Conservation (phyloP, 139 green algal genomes). For the Chlamydomonas sphaeroides region DNA sequence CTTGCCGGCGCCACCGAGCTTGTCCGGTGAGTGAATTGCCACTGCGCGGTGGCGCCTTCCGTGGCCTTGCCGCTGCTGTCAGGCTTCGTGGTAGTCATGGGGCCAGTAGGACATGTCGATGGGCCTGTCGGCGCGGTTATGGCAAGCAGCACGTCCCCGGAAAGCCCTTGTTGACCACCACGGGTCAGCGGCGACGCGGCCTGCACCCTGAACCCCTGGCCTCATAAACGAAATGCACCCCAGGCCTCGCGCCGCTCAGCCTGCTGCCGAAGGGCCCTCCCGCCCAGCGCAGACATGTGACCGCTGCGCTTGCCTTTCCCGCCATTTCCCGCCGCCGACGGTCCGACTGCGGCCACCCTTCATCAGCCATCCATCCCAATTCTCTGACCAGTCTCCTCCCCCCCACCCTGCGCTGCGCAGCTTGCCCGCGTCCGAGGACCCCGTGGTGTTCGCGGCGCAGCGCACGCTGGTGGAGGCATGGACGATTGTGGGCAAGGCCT, state of each 20-base stretch:
- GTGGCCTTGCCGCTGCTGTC: too few relatives aligned
- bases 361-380: background rate
- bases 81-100: background rate
- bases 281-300: background rate
- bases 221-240: background rate
- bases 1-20: too few relatives aligned
- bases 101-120: too few relatives aligned
- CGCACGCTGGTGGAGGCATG: slow-evolving; percentile 86
- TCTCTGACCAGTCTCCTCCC: too few relatives aligned
- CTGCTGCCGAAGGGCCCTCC: too few relatives aligned
- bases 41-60: background rate
- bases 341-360: too few relatives aligned
- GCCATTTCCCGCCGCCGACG: background rate
- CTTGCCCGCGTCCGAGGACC: slow-evolving; percentile 72
- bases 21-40: background rate
- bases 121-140: too few relatives aligned
- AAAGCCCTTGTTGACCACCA: slow-evolving; percentile 4
- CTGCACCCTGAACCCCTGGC: background rate
- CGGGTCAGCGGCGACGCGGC: too few relatives aligned
- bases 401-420: slow-evolving; percentile 1
- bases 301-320: too few relatives aligned
- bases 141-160: background rate
- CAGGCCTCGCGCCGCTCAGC: too few relatives aligned
- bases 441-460: slow-evolving; percentile 79
- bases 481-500: slow-evolving; percentile 79